Evolutionary conservation across 1,284 basidiomycete genomes (phyloP).

Genomic region (Heterobasidion annosum): DNA sequence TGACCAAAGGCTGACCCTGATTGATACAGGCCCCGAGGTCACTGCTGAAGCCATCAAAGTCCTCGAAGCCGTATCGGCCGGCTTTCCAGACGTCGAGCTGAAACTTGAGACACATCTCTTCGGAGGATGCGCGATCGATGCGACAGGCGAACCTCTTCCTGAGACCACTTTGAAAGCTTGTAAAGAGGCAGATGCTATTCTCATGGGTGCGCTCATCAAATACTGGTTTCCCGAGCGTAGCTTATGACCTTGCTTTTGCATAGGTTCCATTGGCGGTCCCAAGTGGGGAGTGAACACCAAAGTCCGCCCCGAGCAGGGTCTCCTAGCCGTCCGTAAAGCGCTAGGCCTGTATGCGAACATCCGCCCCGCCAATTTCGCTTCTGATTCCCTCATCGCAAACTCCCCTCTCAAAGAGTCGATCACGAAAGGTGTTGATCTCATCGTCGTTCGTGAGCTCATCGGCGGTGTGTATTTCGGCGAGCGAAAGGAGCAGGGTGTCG

Average conservation of each 20-base stretch:
- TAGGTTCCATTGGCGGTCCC: conserved; percentile 94
- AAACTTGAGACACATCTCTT: conserved; percentile 76
- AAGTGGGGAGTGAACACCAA: conserved; percentile 94
- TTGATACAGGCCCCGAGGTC: conserved; percentile 79
- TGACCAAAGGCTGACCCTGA: conserved; percentile 1
- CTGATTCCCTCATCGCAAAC: conserved; percentile 80
- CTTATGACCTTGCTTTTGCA: not conserved
- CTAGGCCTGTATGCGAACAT: conserved; percentile 98
- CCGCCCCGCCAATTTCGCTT: conserved; percentile 92
- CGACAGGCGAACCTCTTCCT: conserved; percentile 77
- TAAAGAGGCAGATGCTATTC: conserved; percentile 83
- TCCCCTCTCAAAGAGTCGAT: conserved; percentile 91
- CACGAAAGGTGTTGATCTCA: conserved; percentile 84
- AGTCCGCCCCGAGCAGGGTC: conserved; percentile 92
- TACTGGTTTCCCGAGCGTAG: not conserved
- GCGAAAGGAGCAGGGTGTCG: conserved; percentile 79
- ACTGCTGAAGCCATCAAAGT: conserved; percentile 85
- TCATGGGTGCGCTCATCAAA: conserved; percentile 62
- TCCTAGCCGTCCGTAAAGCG: conserved; percentile 87
- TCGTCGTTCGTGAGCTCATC: conserved; percentile 93
- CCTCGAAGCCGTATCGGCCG: conserved; percentile 65
- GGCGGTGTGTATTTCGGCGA: conserved; percentile 92
- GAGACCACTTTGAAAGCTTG: conserved; percentile 82
- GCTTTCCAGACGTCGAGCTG: conserved; percentile 59
- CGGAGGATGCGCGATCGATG: conserved; percentile 93